These are phyloP conservation scores for Ascosphaera apis DNA, from an alignment of 2,329 filamentous ascomycete genomes.

Conservation along the genomic window DNA sequence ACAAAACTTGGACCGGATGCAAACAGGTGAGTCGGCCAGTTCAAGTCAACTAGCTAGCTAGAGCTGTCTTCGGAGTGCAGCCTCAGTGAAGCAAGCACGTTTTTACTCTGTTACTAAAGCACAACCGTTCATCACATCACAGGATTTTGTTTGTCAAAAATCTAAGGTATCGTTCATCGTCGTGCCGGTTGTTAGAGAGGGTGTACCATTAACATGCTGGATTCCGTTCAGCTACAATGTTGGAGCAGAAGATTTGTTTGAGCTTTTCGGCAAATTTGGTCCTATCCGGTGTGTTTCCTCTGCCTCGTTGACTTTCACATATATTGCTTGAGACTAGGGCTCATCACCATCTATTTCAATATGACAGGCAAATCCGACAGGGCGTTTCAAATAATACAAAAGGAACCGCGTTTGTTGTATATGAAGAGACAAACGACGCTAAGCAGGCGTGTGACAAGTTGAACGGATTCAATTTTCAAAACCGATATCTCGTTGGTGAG, in stretches of 20 bases:
- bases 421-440: conserved; percentile 97
- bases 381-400: conserved; percentile 95
- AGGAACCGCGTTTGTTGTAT: conserved; percentile 96
- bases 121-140: conserved; percentile 6
- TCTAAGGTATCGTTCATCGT: conserved; percentile 45
- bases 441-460: conserved; percentile 98
- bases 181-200: conserved; percentile 1
- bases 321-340: conserved; percentile 6
- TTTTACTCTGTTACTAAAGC: background rate
- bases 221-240: conserved; percentile 65
- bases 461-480: conserved; percentile 99
- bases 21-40: conserved; percentile 50
- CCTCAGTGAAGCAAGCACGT: conserved; percentile 5
- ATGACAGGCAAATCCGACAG: conserved; percentile 95
- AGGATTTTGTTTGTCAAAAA: conserved; percentile 99
- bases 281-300: conserved; percentile 54
- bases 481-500: conserved; percentile 92
- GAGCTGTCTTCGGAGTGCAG: conserved; percentile 1
- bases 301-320: conserved; percentile 2
- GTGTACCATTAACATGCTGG: conserved; percentile 1
- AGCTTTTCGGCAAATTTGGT: conserved; percentile 94
- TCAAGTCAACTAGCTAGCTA: background rate
- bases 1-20: conserved; percentile 98
- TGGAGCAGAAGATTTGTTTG: conserved; percentile 90
- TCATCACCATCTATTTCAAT: conserved; percentile 4